Evolutionary conservation across 2,329 filamentous ascomycete genomes (phyloP).

Genomic region (Capronia americana): DNA sequence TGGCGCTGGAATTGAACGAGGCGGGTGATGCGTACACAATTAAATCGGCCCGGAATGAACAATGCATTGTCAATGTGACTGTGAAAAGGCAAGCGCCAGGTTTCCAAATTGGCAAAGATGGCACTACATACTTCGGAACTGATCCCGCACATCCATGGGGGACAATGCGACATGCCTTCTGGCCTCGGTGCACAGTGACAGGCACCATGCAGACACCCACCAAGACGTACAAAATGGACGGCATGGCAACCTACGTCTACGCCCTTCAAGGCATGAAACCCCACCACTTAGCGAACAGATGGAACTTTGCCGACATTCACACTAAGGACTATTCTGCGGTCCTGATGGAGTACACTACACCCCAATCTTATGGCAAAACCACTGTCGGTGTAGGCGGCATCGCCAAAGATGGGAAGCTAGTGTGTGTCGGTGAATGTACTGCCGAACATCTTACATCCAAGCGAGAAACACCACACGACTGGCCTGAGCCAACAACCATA

Average conservation of each 20-base stretch:
- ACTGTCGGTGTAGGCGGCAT: slow-evolving; percentile 83
- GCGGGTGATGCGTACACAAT: slow-evolving; percentile 84
- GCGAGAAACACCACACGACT: slow-evolving; percentile 78
- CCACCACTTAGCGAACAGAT: slow-evolving; percentile 87
- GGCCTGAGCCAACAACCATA: slow-evolving; percentile 81
- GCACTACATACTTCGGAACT: slow-evolving; percentile 83
- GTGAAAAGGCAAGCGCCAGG: slow-evolving; percentile 77
- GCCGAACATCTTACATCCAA: slow-evolving; percentile 73
- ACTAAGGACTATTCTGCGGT: slow-evolving; percentile 83
- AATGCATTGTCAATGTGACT: slow-evolving; percentile 83
- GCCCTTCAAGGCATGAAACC: slow-evolving; percentile 99
- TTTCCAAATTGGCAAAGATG: slow-evolving; percentile 83
- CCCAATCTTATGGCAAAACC: slow-evolving; percentile 87
- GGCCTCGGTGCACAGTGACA: slow-evolving; percentile 83
- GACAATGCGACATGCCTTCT: slow-evolving; percentile 88
- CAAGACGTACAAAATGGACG: slow-evolving; percentile 80
- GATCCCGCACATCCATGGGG: slow-evolving; percentile 89
- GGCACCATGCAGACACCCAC: slow-evolving; percentile 84
- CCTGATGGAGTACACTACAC: slow-evolving; percentile 96
- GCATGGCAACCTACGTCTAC: slow-evolving; percentile 78
- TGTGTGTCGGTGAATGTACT: slow-evolving; percentile 72
- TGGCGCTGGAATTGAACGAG: slow-evolving; percentile 82
- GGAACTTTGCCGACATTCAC: slow-evolving; percentile 95
- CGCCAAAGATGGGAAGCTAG: slow-evolving; percentile 76
- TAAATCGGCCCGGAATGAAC: slow-evolving; percentile 85